Base-by-base conservation (phyloP, 257 asterid species). In the Prunella vulgaris region DNA sequence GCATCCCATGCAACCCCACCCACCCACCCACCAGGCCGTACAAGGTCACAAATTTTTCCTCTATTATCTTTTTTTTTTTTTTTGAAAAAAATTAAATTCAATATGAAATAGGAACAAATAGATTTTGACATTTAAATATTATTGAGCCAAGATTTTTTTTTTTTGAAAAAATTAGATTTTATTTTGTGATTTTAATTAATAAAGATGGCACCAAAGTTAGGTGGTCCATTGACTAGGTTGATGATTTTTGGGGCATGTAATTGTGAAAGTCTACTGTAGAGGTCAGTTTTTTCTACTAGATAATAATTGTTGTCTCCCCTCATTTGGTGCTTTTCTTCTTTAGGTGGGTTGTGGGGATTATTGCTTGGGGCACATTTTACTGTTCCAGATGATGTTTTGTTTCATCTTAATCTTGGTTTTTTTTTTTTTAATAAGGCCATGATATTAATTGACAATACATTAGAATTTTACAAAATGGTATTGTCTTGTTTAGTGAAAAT, bases 221-320 rank as follows among this genome's bases (percentile, higher is more conserved):
- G 83, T 81, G 86, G 82, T 76, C 82, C 81, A 78, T 81, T 78
- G 86, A 82, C 79, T 77, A 77, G 52, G 42, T 35, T 5, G 73
- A 32, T 79, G 70, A 61, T 69, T 61, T n/a, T 25, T 71, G 69
- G 69, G 53, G 80, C 82, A 76, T 54, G 84, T 79, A 78, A 79
- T 88, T 76, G 87, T 70, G 85, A 84, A 77, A 77, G 76, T 80
- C 71, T 63, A 79, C 68, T 74, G 44, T 76, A 70, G 68, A 51
- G 71, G 68, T 30, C 59, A 61, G 28, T 71, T 80, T 74, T 83
- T 77, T 87, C 76, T 73, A 68, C 64, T 42, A 17, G 48, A 57
- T 81, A 83, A 88, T 90, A 71, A 88, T 85, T 84, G 40, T 81
- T 90, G 97, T 88, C 97, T 83, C 88, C 82, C 78, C 75, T 64